These are phyloP conservation scores for Colletotrichum tamarilloi DNA, from an alignment of 2,329 filamentous ascomycete genomes.

Conservation along the genomic window DNA sequence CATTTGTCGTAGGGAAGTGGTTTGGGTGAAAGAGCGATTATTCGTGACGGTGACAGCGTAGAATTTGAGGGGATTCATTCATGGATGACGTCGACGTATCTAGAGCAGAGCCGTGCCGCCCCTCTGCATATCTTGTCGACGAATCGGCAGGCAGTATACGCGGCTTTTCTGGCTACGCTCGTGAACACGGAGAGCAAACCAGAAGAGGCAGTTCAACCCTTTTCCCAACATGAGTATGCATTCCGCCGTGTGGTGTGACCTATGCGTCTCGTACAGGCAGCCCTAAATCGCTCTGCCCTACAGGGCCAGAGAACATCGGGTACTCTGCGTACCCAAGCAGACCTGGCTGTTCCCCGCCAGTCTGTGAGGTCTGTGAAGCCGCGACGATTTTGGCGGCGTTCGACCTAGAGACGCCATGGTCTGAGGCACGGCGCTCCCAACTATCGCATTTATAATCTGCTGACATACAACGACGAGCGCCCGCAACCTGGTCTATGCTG, in stretches of 20 bases:
- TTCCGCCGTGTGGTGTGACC: conserved; percentile 21
- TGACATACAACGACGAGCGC: conserved; percentile 15
- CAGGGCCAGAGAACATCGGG: neutral
- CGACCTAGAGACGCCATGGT: neutral
- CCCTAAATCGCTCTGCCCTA: conserved; percentile 19
- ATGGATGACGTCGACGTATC: conserved; percentile 16
- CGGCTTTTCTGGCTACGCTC: neutral
- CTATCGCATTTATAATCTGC: conserved; percentile 24
- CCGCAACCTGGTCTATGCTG: neutral
- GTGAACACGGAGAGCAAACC: conserved; percentile 8
- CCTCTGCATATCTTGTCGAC: conserved; percentile 2
- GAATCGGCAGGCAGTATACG: conserved; percentile 13
- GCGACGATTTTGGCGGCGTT: neutral
- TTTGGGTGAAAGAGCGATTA: neutral
- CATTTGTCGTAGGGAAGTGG: neutral
- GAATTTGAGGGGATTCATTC: neutral
- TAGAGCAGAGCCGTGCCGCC: conserved; percentile 11
- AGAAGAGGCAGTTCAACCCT: conserved; percentile 7
- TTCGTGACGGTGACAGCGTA: neutral
- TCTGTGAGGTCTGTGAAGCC: neutral
- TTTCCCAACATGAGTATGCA: conserved; percentile 14
- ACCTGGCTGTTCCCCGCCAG: neutral
- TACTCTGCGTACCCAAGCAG: neutral
- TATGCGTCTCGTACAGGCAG: conserved; percentile 17
- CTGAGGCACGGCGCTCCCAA: neutral